Percentiles rank a stretch among this genome's conserved stretches.
Conservation (phyloP, 805 yeast species). For the Cyberlindnera nakhonratchasimensis region DNA sequence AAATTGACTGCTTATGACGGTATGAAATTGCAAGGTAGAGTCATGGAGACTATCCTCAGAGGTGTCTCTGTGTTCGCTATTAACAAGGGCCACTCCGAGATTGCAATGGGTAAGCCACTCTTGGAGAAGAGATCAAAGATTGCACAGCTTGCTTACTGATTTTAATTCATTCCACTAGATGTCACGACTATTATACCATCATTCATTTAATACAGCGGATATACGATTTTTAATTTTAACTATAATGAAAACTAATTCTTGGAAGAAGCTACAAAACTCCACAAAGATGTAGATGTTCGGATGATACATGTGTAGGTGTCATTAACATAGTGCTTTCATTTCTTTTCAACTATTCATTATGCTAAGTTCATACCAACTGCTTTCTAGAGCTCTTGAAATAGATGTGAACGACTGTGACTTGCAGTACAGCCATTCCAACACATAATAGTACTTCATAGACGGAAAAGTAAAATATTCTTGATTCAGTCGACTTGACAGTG, state of each 20-base stretch:
- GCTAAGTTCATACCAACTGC: constrained; percentile 36
- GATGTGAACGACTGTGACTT: constrained; percentile 63
- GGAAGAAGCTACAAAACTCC: too few relatives aligned
- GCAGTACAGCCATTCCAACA: constrained; percentile 71
- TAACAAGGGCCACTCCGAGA: constrained; percentile 47
- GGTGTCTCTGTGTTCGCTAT: constrained; percentile 67
- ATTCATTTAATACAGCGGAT: background rate
- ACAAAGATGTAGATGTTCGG: too few relatives aligned
- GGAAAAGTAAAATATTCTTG: constrained; percentile 75
- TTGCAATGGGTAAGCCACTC: constrained; percentile 57
- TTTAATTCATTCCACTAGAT: background rate
- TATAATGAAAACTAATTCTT: background rate
- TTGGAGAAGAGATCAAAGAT: constrained; percentile 49
- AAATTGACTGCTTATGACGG: constrained; percentile 88
- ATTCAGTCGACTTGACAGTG: constrained; percentile 79
- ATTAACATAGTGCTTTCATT: too few relatives aligned
- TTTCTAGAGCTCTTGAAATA: constrained; percentile 70
- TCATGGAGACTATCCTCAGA: constrained; percentile 74
- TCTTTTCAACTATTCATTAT: background rate
- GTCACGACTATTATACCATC: background rate
- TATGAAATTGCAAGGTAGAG: constrained; percentile 61
- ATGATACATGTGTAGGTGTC: background rate
- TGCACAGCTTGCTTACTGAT: background rate
- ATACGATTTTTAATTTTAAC: background rate
- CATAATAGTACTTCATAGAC: constrained; percentile 67